A percentile compares a stretch with the other conserved stretches of the same genome.
These are phyloP conservation scores for Mycosphaerella sp. DNA, from an alignment of 2,329 filamentous ascomycete species.

Conservation along the genomic window DNA sequence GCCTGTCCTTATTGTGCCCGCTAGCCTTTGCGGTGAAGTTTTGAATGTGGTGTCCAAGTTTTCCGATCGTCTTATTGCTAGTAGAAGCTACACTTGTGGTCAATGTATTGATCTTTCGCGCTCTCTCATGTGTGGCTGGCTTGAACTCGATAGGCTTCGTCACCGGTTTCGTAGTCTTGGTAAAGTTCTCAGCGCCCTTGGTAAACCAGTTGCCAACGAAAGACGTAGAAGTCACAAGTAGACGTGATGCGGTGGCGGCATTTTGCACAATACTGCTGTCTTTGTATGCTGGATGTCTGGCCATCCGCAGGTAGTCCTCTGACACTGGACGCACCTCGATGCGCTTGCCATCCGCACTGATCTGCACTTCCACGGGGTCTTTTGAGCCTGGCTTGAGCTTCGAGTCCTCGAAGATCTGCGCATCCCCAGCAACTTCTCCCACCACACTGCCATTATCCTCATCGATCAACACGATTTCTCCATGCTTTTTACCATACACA, in stretches of 20 bases:
- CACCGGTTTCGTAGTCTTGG: constrained; percentile 69
- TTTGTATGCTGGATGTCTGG: constrained; percentile 85
- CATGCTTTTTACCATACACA: constrained; percentile 39
- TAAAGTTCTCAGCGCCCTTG: constrained; percentile 71
- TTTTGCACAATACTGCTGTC: constrained; percentile 80
- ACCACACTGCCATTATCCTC: constrained; percentile 96
- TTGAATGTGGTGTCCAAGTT: constrained; percentile 77
- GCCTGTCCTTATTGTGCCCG: constrained; percentile 51
- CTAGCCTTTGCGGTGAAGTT: constrained; percentile 75
- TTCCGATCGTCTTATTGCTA: constrained; percentile 79
- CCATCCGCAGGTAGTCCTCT: constrained; percentile 66
- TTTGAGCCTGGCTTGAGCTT: constrained; percentile 81
- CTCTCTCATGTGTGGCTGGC: constrained; percentile 73
- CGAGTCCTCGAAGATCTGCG: constrained; percentile 70
- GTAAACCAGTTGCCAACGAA: constrained; percentile 73
- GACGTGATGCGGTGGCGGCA: constrained; percentile 77
- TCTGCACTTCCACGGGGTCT: constrained; percentile 74
- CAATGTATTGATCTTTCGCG: constrained; percentile 84
- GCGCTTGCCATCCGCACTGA: constrained; percentile 62
- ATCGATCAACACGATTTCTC: constrained; percentile 86
- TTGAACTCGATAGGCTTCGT: constrained; percentile 81
- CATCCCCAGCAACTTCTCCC: constrained; percentile 79
- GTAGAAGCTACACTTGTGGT: constrained; percentile 72
- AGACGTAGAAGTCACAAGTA: constrained; percentile 83
- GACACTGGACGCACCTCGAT: constrained; percentile 63